Evolutionary conservation across 2,329 filamentous ascomycete species (phyloP), one percentile per base, ranked within the genome.

Genomic region (Lecanicillium sp.): DNA sequence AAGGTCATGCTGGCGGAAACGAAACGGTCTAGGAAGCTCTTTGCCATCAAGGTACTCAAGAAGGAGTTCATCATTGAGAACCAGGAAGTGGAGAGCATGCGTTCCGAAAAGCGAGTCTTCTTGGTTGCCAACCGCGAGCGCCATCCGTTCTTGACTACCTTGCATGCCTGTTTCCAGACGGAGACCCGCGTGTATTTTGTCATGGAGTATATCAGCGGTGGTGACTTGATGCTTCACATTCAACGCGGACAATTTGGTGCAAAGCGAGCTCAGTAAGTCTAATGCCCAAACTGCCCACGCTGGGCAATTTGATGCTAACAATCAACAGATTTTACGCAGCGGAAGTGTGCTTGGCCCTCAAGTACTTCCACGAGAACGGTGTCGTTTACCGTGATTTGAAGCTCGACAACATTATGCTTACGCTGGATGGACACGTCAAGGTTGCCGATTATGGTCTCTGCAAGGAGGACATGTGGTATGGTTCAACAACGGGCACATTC

Each of bases 41-140:
- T 97, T 59, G 92, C 92, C 41, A 98, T 98, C 64, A 98, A 98
- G 66, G 92, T 98, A 28, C 69, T 98, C 51, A 98, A 98, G 76
- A 98, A 98, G 68, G 92, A 98, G 61, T 98, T 98, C 61, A 98
- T 98, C 57, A 98, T 98, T 46, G 94, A 98, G 60, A 95, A 98
- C 49, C 92, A 98, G 57, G 92, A 98, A 67, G 92, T 98, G 7
- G 92, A 98, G 63, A 97, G 90, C 62, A 96, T 88, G 30, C 80
- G 90, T 47, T 98, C 92, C 0, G 92, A 98, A 65, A 98, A 98
- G 75, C 78, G 92, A 47, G 94, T 98, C 13, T 95, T 97, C 68
- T 62, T 98, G 59, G 84, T 98, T 57, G 92, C 92, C 25, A 98
- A 98, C 68, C 88, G 94, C 60, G 92, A 97, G 59, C 81, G 87